A percentile compares a stretch with the other conserved stretches of the same genome.
phyloP scores from a whole-genome alignment of 257 asterid genomes.

The Marsdenia floribunda region DNA sequence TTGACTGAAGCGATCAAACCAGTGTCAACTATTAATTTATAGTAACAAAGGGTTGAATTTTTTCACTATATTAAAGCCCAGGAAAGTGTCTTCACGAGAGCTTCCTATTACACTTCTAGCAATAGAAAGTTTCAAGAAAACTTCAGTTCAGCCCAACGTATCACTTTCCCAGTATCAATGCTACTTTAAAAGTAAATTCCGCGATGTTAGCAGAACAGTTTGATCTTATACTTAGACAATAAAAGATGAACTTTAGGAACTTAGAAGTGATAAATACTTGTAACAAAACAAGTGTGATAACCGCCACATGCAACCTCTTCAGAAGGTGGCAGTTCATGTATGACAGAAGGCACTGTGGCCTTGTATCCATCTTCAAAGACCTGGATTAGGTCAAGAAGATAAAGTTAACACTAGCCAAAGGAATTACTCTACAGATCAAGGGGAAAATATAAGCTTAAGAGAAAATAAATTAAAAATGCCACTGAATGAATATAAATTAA shows the following conservation, averaged over 20 bases:
- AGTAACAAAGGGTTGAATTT: not conserved
- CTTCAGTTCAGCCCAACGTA: not conserved
- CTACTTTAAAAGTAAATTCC: not conserved
- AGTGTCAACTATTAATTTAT: not conserved
- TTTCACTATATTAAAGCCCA: not conserved
- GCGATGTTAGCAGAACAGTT: not conserved
- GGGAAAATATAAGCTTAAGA: not conserved
- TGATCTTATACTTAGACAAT: not conserved
- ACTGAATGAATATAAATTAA: not conserved
- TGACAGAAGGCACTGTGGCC: conserved; percentile 48
- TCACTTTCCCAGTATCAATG: not conserved
- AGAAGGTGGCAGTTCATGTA: conserved; percentile 53
- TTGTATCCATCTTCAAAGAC: conserved; percentile 64
- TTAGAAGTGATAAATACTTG: conserved; percentile 46
- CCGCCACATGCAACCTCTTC: conserved; percentile 88
- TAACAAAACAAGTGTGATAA: conserved; percentile 82
- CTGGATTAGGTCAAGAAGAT: conserved; percentile 27
- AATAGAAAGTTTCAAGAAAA: not conserved
- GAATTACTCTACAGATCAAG: conserved; percentile 1
- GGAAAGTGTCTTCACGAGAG: not conserved
- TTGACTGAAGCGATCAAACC: not conserved
- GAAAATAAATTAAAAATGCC: not conserved
- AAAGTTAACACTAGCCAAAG: conserved; percentile 17
- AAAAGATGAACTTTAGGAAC: conserved; percentile 10
- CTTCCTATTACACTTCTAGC: not conserved